Conservation (phyloP, 441 rosid genomes). For the Populus hybrid region DNA sequence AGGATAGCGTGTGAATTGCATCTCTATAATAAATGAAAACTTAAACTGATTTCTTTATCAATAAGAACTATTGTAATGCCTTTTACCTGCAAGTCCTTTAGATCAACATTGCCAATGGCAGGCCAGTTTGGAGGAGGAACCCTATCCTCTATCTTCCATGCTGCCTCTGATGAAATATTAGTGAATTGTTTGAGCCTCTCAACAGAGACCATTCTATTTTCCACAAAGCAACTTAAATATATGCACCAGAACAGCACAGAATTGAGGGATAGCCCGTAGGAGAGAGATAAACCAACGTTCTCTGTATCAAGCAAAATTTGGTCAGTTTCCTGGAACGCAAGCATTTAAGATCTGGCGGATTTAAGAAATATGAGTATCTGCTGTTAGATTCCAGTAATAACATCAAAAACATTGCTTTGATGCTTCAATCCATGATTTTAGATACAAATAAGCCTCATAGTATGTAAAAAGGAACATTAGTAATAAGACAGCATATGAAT, state of each 20-base stretch:
- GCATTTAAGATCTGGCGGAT: background rate
- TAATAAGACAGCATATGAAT: background rate
- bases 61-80: background rate
- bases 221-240: constrained; percentile 77
- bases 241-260: constrained; percentile 77
- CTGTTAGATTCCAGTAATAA: background rate
- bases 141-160: constrained; percentile 61
- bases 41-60: background rate
- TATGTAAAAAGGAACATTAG: background rate
- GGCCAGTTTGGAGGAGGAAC: constrained; percentile 85
- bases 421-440: background rate
- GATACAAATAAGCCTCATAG: background rate
- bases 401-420: background rate
- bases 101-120: constrained; percentile 57
- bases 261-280: constrained; percentile 86
- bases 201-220: constrained; percentile 88
- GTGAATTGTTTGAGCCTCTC: constrained; percentile 92
- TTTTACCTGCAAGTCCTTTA: constrained; percentile 69
- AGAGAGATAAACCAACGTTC: constrained; percentile 85
- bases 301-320: constrained; percentile 37
- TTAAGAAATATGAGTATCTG: background rate
- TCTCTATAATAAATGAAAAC: background rate
- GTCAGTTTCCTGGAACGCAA: background rate
- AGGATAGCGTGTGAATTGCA: background rate
- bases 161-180: constrained; percentile 69